Percentiles rank a stretch among this genome's conserved stretches.
Conservation (phyloP, 2,329 filamentous ascomycete genomes). For the Pseudogymnoascus sp. region DNA sequence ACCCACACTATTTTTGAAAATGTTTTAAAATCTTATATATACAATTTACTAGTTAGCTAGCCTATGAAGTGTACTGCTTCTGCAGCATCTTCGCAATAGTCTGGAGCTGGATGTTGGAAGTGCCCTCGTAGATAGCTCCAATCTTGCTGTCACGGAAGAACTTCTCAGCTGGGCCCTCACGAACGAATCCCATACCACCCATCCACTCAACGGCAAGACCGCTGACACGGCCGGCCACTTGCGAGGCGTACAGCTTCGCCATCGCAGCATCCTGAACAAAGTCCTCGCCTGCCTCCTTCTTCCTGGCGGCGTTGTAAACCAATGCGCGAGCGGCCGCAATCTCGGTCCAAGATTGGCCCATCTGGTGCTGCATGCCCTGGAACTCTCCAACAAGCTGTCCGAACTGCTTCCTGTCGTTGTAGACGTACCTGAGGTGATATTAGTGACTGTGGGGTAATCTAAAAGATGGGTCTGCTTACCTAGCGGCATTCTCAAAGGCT, state of each 20-base stretch:
- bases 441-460: no score
- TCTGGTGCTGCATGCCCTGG: slow-evolving; percentile 98
- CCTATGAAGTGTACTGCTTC: slow-evolving; percentile 56
- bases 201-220: slow-evolving; percentile 95
- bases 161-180: slow-evolving; percentile 96
- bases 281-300: slow-evolving; percentile 95
- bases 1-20: not conserved
- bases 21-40: not conserved
- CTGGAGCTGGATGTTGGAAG: slow-evolving; percentile 66
- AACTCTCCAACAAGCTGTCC: slow-evolving; percentile 90
- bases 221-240: slow-evolving; percentile 82
- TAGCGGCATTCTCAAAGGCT: slow-evolving; percentile 89
- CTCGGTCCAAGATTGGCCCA: slow-evolving; percentile 91
- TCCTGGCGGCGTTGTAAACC: slow-evolving; percentile 91
- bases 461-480: slow-evolving; percentile 19
- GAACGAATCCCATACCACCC: slow-evolving; percentile 98
- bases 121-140: slow-evolving; percentile 93
- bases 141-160: slow-evolving; percentile 98
- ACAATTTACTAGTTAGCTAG: not conserved
- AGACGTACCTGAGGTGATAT: slow-evolving; percentile 73
- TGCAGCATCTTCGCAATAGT: slow-evolving; percentile 66
- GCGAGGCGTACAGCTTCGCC: slow-evolving; percentile 92
- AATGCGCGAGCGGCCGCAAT: slow-evolving; percentile 85
- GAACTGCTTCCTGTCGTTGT: slow-evolving; percentile 98
- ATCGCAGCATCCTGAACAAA: slow-evolving; percentile 96